Base-by-base conservation (phyloP, 768 basidiomycete genomes). In the Coprinopsis strossmayeri region DNA sequence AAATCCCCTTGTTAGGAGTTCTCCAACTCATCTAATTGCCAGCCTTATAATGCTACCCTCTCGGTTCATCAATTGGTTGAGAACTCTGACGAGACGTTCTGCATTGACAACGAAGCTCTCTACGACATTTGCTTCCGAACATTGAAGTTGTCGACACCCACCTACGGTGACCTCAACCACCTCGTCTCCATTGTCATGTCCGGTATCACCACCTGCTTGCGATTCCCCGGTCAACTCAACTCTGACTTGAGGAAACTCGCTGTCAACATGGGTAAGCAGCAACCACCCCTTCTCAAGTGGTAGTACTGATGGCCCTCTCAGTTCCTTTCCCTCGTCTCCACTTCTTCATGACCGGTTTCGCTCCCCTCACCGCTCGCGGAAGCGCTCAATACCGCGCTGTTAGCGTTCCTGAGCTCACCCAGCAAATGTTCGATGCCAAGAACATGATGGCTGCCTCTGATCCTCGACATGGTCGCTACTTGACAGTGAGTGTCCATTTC, bases 401-500 rank as follows among this genome's bases (percentile, higher is more conserved):
- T 60, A 91, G 90, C 49, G 94, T 99, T 34, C 92, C 96, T 26
- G 96, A 99, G 69, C 79, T 99, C 53, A 97, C 96, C 5, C 88
- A 92, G 64, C 96, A 99, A 63, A 98, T 98, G 94, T 99, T 98
- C 68, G 95, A 97, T 60, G 91, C 93, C 38, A 97, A 96, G 82
- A 97, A 97, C 84, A 94, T 95, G 91, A 95, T 97, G 93, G 92
- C 94, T 58, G 96, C 96, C 20, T 89, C 89, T 20, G 93, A 97
- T 73, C 96, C 96, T 34, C 77, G 93, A 63, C 89, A 96, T 58
- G 96, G 96, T 54, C 89, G 93, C 59, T 99, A 98, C 74, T 85
- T 99, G 53, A 99, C 96, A 34, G 95, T 86, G 58, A 45, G 79
- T 59, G 28, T 34, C 11, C 21, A 23, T 32, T 10, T 17, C 3